Evolutionary conservation across 768 basidiomycete species (phyloP).

Genomic region (Boletus fagicola): DNA sequence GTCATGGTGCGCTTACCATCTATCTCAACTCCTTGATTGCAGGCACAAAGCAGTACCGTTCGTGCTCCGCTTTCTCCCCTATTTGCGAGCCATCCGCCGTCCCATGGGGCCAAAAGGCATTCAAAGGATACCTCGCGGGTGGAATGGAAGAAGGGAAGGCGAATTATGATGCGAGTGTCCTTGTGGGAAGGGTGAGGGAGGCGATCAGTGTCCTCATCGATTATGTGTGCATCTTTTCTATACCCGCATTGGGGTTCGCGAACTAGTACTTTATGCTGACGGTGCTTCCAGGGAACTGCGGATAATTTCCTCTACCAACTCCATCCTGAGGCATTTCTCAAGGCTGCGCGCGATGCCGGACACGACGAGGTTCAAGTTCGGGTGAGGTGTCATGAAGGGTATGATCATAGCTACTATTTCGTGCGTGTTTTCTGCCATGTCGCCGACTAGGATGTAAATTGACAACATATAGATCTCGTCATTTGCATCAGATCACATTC

Average conservation of each 20-base stretch:
- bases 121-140: slow-evolving; percentile 77
- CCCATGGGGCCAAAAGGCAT: slow-evolving; percentile 93
- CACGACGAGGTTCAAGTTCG: slow-evolving; percentile 73
- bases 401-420: slow-evolving; percentile 91
- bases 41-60: slow-evolving; percentile 67
- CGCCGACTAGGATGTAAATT: not conserved
- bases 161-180: slow-evolving; percentile 81
- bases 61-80: slow-evolving; percentile 86
- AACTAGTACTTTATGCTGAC: slow-evolving; percentile 1
- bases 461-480: slow-evolving; percentile 67
- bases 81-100: slow-evolving; percentile 82
- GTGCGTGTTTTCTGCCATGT: slow-evolving; percentile 37
- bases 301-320: slow-evolving; percentile 89
- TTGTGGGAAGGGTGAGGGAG: slow-evolving; percentile 61
- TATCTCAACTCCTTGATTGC: slow-evolving; percentile 68
- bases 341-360: slow-evolving; percentile 71
- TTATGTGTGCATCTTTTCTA: slow-evolving; percentile 52
- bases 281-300: slow-evolving; percentile 55
- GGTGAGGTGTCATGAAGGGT: slow-evolving; percentile 77
- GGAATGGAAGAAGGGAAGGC: slow-evolving; percentile 72
- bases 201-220: slow-evolving; percentile 82
- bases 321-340: slow-evolving; percentile 83
- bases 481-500: slow-evolving; percentile 85
- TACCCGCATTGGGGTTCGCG: not conserved
- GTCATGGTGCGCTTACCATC: slow-evolving; percentile 89